Evolutionary conservation across 1,139 yeast species (phyloP), one percentile per base, ranked within the genome.

Genomic region (Candida freyschussii): DNA sequence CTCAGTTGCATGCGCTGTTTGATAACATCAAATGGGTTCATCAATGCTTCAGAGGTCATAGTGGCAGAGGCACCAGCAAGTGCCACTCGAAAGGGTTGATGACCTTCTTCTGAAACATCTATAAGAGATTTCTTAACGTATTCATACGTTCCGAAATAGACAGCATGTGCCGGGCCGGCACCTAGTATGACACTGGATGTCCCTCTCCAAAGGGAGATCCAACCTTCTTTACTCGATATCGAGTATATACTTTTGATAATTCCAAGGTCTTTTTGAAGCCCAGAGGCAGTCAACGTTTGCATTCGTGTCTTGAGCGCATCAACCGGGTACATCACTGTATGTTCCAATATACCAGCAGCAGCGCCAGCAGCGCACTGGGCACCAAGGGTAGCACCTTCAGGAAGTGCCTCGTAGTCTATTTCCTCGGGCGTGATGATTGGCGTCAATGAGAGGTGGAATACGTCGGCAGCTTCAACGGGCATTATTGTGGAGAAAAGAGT

Each of bases 131-230:
- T 77, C 59, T 89, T 89, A 39, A 91, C 72, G 31, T 79, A 71
- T 61, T 91, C 99, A 60, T 89, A 93, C 4, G 93, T 94, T 6
- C 91, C 81, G 60, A 91, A 91, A 60, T 93, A 93, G 15, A 93
- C 84, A 1, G 98, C 98, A 63, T 91, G 98, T 8, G 98, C 97
- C 2, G 98, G 98, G 5, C 98, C 98, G 14, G 98, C 97, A 30
- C 98, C 98, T 40, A 89, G 56, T 6, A 89, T 78, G 30, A 91
- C 96, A 3, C 95, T 83, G 5, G 91, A 78, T 12, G 91, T 93
- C 39, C 98, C 98, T 53, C 95, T 69, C 98, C 98, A 91, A 26
- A 89, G 72, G 3, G 95, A 81, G 33, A 75, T 58, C 20, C 91
- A 84, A 2, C 98, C 98, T 59, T 91, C 98, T n/a, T 80, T 69